Evolutionary conservation across 2,329 filamentous ascomycete species (phyloP).

Genomic region (Aspergillus ibericus): DNA sequence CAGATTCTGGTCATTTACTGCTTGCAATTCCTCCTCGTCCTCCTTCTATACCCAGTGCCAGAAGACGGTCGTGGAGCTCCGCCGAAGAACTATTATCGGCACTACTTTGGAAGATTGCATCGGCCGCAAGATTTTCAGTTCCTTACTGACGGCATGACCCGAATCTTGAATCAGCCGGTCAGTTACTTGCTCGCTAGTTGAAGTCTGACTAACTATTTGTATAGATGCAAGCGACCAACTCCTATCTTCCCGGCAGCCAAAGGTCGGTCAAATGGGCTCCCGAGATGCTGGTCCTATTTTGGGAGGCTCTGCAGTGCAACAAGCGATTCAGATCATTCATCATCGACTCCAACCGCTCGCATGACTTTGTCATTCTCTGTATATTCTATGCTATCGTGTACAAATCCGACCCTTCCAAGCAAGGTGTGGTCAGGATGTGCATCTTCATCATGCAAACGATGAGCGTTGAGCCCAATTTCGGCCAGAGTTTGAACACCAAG

Average conservation of each 20-base stretch:
- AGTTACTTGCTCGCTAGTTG: slow-evolving; percentile 5
- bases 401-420: slow-evolving; percentile 79
- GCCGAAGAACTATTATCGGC: slow-evolving; percentile 88
- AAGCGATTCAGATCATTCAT: slow-evolving; percentile 96
- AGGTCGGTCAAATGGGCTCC: slow-evolving; percentile 81
- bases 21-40: slow-evolving; percentile 81
- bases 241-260: slow-evolving; percentile 84
- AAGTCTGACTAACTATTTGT: slow-evolving; percentile 13
- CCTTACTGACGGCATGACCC: slow-evolving; percentile 88
- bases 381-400: slow-evolving; percentile 92
- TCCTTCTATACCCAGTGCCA: slow-evolving; percentile 84
- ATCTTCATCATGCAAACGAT: slow-evolving; percentile 94
- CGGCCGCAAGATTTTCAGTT: slow-evolving; percentile 97
- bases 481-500: slow-evolving; percentile 80
- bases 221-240: slow-evolving; percentile 76
- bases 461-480: slow-evolving; percentile 89
- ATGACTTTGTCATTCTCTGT: slow-evolving; percentile 88
- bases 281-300: slow-evolving; percentile 95
- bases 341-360: slow-evolving; percentile 88
- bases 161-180: slow-evolving; percentile 83
- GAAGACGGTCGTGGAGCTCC: slow-evolving; percentile 65
- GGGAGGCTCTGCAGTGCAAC: slow-evolving; percentile 96
- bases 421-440: slow-evolving; percentile 93
- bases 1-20: slow-evolving; percentile 90
- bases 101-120: slow-evolving; percentile 87